Percentiles rank a stretch among this genome's conserved stretches.
These are phyloP conservation scores for Hymenoscyphus occultus DNA, from an alignment of 2,329 filamentous ascomycete genomes.

Conservation along the genomic window DNA sequence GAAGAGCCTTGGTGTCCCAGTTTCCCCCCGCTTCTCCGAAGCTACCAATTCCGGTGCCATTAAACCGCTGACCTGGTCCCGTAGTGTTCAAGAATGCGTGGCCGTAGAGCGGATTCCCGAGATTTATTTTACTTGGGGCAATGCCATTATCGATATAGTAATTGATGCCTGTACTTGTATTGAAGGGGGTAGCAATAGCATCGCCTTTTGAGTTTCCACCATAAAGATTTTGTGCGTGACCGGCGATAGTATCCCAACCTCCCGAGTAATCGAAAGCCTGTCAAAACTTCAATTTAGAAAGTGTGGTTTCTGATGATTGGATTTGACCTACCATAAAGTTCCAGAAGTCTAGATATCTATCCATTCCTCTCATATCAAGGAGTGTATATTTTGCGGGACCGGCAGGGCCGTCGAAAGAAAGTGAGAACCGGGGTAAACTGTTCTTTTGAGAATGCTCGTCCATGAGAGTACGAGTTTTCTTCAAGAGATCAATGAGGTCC, in stretches of 20 bases:
- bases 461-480: constrained; percentile 39
- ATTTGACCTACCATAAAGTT: constrained; percentile 31
- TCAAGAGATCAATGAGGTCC: constrained; percentile 29
- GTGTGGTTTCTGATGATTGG: constrained; percentile 61
- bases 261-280: constrained; percentile 57
- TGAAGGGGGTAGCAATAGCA: constrained; percentile 64
- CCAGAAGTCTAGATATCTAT: constrained; percentile 50
- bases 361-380: constrained; percentile 46
- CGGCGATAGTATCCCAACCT: constrained; percentile 32
- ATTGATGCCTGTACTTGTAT: constrained; percentile 59
- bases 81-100: constrained; percentile 63
- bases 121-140: constrained; percentile 60
- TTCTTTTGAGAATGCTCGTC: constrained; percentile 46
- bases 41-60: constrained; percentile 61
- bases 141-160: constrained; percentile 56
- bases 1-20: constrained; percentile 78
- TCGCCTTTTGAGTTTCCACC: constrained; percentile 46
- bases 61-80: constrained; percentile 62
- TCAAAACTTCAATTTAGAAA: constrained; percentile 24
- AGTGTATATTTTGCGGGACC: constrained; percentile 47
- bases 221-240: constrained; percentile 69
- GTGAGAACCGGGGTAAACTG: constrained; percentile 49
- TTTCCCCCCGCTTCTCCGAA: constrained; percentile 66
- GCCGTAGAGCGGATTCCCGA: constrained; percentile 79
- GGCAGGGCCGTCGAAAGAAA: constrained; percentile 49